Evolutionary conservation across 139 green algal species (phyloP), one percentile per base, ranked within the genome.

Genomic region (Ulvella scutata): DNA sequence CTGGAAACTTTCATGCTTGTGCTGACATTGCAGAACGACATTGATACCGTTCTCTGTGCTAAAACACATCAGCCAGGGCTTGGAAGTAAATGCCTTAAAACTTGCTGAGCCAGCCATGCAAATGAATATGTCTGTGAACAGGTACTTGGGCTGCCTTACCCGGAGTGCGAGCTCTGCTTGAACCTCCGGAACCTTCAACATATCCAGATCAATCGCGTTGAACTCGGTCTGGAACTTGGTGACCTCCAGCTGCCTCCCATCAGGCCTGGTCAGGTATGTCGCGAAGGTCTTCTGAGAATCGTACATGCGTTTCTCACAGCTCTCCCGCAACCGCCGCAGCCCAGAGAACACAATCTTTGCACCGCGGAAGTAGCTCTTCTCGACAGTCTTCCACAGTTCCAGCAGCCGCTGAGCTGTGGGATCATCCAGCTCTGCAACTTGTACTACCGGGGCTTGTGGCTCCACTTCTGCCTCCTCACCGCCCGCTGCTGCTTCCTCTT

Each of bases 151-250:
- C 73, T 87, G 84, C 1, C 83, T 59, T 38, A 86, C 81, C 72
- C 37, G 20, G 73, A 35, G 35, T 23, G 35, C 40, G 33, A 78
- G 35, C 67, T 51, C 74, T n/a, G 3, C 73, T 6, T 74, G 23
- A 59, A 83, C 79, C 72, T 82, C 37, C 2, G 76, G 77, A 36
- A 81, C 75, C 39, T 76, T 79, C 43, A 72, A 59, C 76, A 87
- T 61, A 44, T 93, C 88, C 4, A 83, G 37, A 59, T 91, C 87
- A 38, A 93, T 60, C 3, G 73, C 77, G 73, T 92, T 92, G 84
- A 90, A 93, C 23, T 77, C 31, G 34, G 28, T 29, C 74, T 82
- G 78, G 78, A 91, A 91, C 17, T 72, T 38, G 3, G 77, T 43
- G 59, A 91, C 39, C 78, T 86, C 34, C 3, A 73, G 75, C 20